phyloP scores from a whole-genome alignment of 2,329 filamentous ascomycete species.

The Ceratocystis harringtonii region DNA sequence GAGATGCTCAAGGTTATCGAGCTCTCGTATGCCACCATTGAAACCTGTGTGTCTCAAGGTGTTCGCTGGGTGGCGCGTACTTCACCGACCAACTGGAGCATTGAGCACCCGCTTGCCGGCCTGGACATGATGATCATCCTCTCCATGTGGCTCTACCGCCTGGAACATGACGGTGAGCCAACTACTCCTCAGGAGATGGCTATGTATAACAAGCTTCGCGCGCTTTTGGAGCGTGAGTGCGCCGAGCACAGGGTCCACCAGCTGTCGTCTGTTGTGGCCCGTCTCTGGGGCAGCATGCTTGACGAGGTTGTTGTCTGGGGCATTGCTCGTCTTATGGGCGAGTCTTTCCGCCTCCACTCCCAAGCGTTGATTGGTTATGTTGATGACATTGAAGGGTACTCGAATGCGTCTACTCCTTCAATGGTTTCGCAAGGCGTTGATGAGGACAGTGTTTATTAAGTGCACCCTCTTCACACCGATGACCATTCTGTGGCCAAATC shows the following conservation, averaged over 20 bases:
- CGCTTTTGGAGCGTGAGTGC: constrained; percentile 51
- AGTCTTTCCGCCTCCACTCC: constrained; percentile 92
- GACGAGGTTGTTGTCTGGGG: constrained; percentile 99
- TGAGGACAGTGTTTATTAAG: constrained; percentile 57
- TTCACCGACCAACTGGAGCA: constrained; percentile 96
- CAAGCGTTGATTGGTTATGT: constrained; percentile 92
- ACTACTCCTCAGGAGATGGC: constrained; percentile 67
- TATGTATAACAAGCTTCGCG: constrained; percentile 88
- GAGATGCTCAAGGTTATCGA: constrained; percentile 99
- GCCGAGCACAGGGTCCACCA: constrained; percentile 47
- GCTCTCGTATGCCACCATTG: constrained; percentile 94
- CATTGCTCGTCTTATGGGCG: constrained; percentile 90
- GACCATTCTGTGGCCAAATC: not conserved
- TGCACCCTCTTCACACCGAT: constrained; percentile 26
- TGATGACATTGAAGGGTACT: constrained; percentile 59
- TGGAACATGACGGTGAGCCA: constrained; percentile 91
- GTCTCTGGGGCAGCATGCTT: constrained; percentile 94
- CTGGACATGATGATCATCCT: constrained; percentile 97
- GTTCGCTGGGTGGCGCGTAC: constrained; percentile 97
- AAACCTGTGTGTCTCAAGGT: constrained; percentile 84
- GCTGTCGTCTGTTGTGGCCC: constrained; percentile 80
- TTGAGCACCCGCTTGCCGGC: constrained; percentile 91
- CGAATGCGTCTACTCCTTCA: constrained; percentile 53
- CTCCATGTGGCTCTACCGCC: constrained; percentile 93
- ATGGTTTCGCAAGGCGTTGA: constrained; percentile 59